These are phyloP conservation scores for Umbelopsis vinacea DNA, from an alignment of 192 early-diverging fungal genomes.

Conservation along the genomic window DNA sequence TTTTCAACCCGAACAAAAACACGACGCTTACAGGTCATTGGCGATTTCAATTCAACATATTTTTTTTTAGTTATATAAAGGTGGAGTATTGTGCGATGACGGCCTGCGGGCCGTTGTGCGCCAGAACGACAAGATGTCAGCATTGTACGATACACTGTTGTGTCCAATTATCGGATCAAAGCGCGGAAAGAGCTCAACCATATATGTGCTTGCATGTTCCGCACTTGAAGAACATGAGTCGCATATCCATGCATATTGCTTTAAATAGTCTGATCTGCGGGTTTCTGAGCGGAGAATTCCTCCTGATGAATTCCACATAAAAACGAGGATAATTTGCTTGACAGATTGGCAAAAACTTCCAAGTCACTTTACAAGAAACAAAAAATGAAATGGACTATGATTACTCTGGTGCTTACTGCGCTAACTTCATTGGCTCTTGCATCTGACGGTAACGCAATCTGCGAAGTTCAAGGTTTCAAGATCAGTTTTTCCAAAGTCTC, in stretches of 20 bases:
- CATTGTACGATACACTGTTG: too few species aligned
- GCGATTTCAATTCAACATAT: too few species aligned
- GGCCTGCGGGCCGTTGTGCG: too few species aligned
- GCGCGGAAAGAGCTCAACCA: neutral
- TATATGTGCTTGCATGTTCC: too few species aligned
- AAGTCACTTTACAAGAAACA: neutral
- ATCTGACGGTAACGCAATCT: constrained; percentile 32
- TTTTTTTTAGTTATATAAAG: too few species aligned
- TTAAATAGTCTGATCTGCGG: neutral
- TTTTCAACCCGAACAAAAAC: too few species aligned
- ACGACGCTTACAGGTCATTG: too few species aligned
- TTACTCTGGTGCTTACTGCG: neutral
- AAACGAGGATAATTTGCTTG: neutral
- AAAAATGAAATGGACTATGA: neutral
- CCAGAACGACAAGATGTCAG: too few species aligned
- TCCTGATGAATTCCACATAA: neutral
- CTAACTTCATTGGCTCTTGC: neutral
- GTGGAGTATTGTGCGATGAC: too few species aligned
- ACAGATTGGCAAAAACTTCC: neutral
- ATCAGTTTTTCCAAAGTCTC: constrained; percentile 18
- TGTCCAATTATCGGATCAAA: neutral
- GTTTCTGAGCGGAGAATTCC: neutral
- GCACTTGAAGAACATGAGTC: neutral
- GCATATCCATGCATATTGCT: neutral
- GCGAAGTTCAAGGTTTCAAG: constrained; percentile 27